Conservation (phyloP, 495 filamentous ascomycete genomes). For the Neurospora sp. region DNA sequence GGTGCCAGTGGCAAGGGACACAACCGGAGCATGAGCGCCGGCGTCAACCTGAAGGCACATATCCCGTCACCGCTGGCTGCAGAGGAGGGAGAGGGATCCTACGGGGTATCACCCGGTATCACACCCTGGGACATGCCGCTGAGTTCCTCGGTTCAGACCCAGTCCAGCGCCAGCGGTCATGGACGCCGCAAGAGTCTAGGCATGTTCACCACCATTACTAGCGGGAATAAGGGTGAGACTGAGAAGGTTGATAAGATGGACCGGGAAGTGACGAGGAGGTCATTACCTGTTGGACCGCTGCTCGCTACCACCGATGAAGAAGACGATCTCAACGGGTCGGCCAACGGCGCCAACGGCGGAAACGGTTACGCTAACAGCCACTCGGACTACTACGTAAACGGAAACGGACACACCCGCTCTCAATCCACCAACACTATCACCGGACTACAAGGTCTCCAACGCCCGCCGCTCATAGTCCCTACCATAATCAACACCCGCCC, state of each 20-base stretch:
- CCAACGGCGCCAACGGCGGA: not conserved
- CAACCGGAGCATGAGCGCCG: conserved; percentile 8
- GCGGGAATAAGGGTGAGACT: not conserved
- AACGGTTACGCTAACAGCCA: not conserved
- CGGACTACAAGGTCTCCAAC: not conserved
- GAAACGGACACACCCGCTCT: not conserved
- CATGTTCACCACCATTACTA: not conserved
- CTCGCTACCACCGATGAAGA: not conserved
- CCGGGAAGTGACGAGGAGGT: not conserved
- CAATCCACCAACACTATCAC: not conserved
- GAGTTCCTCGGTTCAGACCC: not conserved
- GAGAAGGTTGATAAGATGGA: not conserved
- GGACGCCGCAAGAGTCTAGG: not conserved
- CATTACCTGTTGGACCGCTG: not conserved
- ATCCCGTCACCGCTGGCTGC: not conserved
- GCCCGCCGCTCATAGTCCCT: not conserved
- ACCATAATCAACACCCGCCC: not conserved
- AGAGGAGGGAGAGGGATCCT: not conserved
- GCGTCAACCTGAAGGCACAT: conserved; percentile 1
- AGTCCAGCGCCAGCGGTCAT: not conserved
- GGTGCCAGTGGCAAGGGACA: conserved; percentile 12
- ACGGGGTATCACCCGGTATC: conserved; percentile 7
- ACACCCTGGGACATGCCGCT: conserved; percentile 5
- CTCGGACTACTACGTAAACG: not conserved
- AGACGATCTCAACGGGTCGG: not conserved